Percentiles rank a stretch among this genome's conserved stretches.
These are phyloP conservation scores for Ascobolus immersus DNA, from an alignment of 495 filamentous ascomycete genomes.

Conservation along the genomic window DNA sequence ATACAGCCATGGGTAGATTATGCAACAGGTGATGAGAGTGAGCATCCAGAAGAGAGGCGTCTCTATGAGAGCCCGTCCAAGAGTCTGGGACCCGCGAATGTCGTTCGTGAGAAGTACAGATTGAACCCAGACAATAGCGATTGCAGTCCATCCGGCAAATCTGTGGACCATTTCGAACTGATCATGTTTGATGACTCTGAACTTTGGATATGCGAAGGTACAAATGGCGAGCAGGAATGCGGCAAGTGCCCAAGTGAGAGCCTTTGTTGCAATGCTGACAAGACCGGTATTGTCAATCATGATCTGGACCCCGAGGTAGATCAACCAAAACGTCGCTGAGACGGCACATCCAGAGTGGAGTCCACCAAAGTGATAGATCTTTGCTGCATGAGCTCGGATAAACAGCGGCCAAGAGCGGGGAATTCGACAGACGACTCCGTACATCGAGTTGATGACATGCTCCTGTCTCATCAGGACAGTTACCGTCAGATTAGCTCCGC, in stretches of 20 bases:
- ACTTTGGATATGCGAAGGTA: conserved; percentile 23
- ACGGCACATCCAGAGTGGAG: conserved; percentile 48
- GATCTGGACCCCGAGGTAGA: conserved; percentile 28
- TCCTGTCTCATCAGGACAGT: conserved; percentile 1
- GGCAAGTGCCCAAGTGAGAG: conserved; percentile 22
- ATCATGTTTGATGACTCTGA: conserved; percentile 33
- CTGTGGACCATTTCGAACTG: conserved; percentile 42
- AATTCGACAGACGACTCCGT: no score
- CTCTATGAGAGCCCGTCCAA: conserved; percentile 22
- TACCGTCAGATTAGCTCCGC: background rate
- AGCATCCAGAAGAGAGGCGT: conserved; percentile 47
- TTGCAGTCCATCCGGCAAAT: conserved; percentile 35
- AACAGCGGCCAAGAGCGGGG: conserved; percentile 35
- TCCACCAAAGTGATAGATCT: conserved; percentile 55
- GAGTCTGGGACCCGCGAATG: no score
- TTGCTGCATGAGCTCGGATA: conserved; percentile 38
- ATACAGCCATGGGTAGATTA: conserved; percentile 42
- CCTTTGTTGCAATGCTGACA: conserved; percentile 15
- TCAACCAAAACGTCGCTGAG: conserved; percentile 44
- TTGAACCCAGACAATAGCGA: conserved; percentile 35
- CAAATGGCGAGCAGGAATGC: conserved; percentile 20
- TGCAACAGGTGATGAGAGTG: conserved; percentile 29
- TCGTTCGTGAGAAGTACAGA: conserved; percentile 17
- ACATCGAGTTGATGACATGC: no score
- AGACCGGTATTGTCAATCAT: conserved; percentile 23